These are phyloP conservation scores for Cutaneotrichosporon cutaneum DNA, from an alignment of 1,284 basidiomycete genomes.

Conservation along the genomic window DNA sequence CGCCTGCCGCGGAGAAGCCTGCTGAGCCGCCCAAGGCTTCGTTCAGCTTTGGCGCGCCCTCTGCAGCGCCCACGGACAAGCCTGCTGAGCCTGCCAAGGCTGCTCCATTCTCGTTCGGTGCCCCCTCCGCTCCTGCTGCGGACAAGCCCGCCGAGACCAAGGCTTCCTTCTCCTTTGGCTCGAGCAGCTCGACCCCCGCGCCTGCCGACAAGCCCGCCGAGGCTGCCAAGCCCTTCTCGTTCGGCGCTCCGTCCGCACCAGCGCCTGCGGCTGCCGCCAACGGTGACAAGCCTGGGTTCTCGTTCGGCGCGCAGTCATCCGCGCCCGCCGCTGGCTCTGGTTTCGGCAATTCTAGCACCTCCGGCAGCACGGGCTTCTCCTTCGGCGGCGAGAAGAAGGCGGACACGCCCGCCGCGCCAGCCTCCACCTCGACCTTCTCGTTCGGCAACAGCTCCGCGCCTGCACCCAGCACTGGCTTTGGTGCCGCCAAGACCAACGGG, in stretches of 20 bases:
- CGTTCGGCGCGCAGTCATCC: constrained; percentile 3
- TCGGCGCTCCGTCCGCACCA: constrained; percentile 6
- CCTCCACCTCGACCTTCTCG: background rate
- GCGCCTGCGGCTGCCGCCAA: constrained; percentile 2
- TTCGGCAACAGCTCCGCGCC: constrained; percentile 6
- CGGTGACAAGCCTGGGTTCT: constrained; percentile 12
- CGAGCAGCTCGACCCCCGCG: constrained; percentile 5
- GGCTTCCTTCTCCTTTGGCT: constrained; percentile 21
- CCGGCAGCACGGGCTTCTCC: background rate
- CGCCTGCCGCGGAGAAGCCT: constrained; percentile 18
- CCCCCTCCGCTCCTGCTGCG: constrained; percentile 12
- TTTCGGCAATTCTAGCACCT: background rate
- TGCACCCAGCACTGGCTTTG: background rate
- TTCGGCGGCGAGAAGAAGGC: background rate
- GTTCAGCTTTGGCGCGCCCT: constrained; percentile 20
- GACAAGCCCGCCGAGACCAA: constrained; percentile 22
- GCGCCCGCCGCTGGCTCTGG: background rate
- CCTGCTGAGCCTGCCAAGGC: constrained; percentile 21
- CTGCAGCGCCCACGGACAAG: constrained; percentile 16
- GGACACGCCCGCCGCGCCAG: background rate
- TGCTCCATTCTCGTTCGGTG: constrained; percentile 10
- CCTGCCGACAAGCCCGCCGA: constrained; percentile 10
- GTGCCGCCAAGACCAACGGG: background rate
- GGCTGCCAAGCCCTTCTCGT: constrained; percentile 8
- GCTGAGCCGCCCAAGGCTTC: constrained; percentile 23